Base-by-base conservation (phyloP, 495 filamentous ascomycete genomes). In the Letharia lupina region DNA sequence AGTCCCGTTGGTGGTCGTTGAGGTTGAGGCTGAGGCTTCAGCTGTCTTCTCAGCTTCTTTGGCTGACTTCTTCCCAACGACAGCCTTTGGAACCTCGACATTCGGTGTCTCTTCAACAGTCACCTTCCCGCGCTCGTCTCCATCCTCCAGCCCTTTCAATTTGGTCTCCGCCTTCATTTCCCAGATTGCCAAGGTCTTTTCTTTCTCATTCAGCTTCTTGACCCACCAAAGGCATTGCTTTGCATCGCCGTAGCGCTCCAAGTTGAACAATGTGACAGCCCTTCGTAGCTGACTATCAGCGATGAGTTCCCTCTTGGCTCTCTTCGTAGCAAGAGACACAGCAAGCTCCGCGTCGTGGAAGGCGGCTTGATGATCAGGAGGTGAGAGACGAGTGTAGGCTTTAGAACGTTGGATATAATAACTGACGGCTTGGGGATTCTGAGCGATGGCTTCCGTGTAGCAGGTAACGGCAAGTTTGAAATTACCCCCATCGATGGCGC, bases 371-470 rank as follows among this genome's bases (percentile, higher is more conserved):
- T 76, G 76, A 41, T 86, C 75, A 1, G 83, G 76, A 52, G 81
- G 76, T 62, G 80, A 80, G 1, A 84, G 76, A 63, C 93, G 88
- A 12, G 90, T 83, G 71, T 91, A 88, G 39, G 92, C 91, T 15
- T 87, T 93, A 3, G 91, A 89, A 37, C 95, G 91, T 73, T 94
- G 88, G 67, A 96, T 85, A 68, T 94, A 89, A 83, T 95, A 98
- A 65, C 84, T 74, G 8, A 91, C 89, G 11, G 91, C 88, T 42
- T 81, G 84, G 15, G 89, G 86, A 10, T 82, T 80, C 44, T 77
- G 74, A 39, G 79, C 70, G 8, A 98, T 77, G n/a, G 93, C 94
- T 58, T 81, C 77, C n/a, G 92, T 90, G 68, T 90, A 91, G 69
- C 88, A 79, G 11, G 76, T 74, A 70, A 96, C 84, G 13, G 91